Percentiles rank a stretch among this genome's conserved stretches.
These are phyloP conservation scores for Penicillium soppii DNA, from an alignment of 495 filamentous ascomycete species.

Conservation along the genomic window DNA sequence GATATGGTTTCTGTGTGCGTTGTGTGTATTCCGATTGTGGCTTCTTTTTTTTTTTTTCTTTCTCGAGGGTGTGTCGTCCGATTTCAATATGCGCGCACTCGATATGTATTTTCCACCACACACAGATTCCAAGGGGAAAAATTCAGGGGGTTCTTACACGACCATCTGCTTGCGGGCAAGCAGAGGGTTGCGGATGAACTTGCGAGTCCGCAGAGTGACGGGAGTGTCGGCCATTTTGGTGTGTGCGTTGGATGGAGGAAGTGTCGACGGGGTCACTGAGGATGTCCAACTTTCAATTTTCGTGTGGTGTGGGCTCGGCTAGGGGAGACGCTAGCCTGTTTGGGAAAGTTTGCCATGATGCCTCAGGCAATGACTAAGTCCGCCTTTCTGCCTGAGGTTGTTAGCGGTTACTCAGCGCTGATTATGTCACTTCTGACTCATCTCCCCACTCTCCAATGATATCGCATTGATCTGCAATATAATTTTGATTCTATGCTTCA, in stretches of 20 bases:
- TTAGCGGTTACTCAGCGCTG: neutral
- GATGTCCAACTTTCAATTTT: slow-evolving; percentile 40
- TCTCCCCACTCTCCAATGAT: slow-evolving; percentile 1
- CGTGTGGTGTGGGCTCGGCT: slow-evolving; percentile 48
- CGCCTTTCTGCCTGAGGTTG: neutral
- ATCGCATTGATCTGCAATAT: slow-evolving; percentile 6
- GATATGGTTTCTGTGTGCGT: slow-evolving; percentile 1
- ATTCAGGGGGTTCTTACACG: slow-evolving; percentile 68
- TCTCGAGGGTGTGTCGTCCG: slow-evolving; percentile 10
- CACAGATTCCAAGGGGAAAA: slow-evolving; percentile 13
- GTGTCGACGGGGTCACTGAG: slow-evolving; percentile 25
- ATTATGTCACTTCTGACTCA: slow-evolving; percentile 5
- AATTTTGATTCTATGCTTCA: slow-evolving; percentile 2
- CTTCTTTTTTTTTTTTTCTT: slow-evolving; percentile 2
- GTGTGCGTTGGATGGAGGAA: slow-evolving; percentile 32
- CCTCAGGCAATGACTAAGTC: neutral
- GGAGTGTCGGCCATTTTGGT: slow-evolving; percentile 86
- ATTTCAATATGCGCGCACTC: slow-evolving; percentile 13
- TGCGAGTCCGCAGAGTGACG: slow-evolving; percentile 98
- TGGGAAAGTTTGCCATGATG: neutral
- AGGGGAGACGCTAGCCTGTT: slow-evolving; percentile 33
- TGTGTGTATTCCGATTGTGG: slow-evolving; percentile 7
- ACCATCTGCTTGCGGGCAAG: slow-evolving; percentile 99
- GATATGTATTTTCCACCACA: slow-evolving; percentile 10
- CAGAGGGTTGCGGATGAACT: slow-evolving; percentile 99